A percentile compares a stretch with the other conserved stretches of the same genome.
These are phyloP conservation scores for Rhizoclosmatium globosum DNA, from an alignment of 192 early-diverging fungal genomes.

Conservation along the genomic window DNA sequence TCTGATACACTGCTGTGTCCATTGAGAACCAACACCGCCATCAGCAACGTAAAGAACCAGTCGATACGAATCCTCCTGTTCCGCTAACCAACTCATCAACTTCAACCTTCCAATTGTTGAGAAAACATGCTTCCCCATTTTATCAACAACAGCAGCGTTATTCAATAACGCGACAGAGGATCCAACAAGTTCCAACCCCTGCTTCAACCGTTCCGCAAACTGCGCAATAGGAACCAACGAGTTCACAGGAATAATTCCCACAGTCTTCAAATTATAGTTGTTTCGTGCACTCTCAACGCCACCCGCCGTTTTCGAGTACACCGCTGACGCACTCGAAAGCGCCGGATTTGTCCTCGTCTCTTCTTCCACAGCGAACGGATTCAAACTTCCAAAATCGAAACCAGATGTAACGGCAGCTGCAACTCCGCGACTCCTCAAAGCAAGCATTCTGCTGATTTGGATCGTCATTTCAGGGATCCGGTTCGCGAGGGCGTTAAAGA, in stretches of 20 bases:
- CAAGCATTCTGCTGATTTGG: conserved; percentile 89
- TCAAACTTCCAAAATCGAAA: not conserved
- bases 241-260: conserved; percentile 91
- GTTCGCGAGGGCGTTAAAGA: conserved; percentile 91
- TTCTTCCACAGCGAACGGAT: not conserved
- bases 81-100: conserved; percentile 89
- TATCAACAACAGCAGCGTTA: conserved; percentile 76
- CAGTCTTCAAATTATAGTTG: conserved; percentile 94
- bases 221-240: conserved; percentile 81
- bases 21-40: conserved; percentile 84
- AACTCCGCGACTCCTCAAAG: conserved; percentile 55
- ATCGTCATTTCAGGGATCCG: conserved; percentile 92
- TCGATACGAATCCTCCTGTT: conserved; percentile 88
- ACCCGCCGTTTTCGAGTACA: not conserved
- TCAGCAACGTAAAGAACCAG: conserved; percentile 97
- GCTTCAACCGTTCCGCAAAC: conserved; percentile 86
- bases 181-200: conserved; percentile 74
- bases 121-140: conserved; percentile 93
- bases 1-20: conserved; percentile 95
- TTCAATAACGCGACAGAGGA: conserved; percentile 82
- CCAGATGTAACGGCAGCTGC: not conserved
- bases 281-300: conserved; percentile 55
- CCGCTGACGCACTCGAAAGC: not conserved
- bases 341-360: not conserved
- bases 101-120: conserved; percentile 91